Evolutionary conservation across 192 early-diverging fungal species (phyloP), one percentile per base, ranked within the genome.

Genomic region (Podila clonocystis): DNA sequence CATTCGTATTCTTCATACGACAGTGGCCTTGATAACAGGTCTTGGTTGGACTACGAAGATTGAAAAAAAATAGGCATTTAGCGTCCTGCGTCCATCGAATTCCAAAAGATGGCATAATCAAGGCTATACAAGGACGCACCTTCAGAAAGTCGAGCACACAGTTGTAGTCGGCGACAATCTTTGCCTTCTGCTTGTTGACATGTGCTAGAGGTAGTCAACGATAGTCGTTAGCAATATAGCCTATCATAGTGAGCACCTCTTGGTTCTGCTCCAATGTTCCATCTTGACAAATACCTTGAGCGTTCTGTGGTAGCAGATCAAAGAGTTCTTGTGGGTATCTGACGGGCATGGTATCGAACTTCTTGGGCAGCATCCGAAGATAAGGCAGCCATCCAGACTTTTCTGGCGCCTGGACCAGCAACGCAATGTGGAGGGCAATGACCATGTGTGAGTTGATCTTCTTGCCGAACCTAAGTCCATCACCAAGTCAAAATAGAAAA

Each of bases 321-420:
- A 67, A 57, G 4, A 84, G 63, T 15, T 74, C 69, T n/a, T 61
- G 45, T 29, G 83, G 75, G 58, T 83, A 88, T 65, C 67, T 76
- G 19, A 89, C 82, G 36, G 88, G 85, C 74, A 90, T 82, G 9
- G 83, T 87, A 50, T 87, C 73, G 66, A 90, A 90, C 63, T 86
- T 83, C 12, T 75, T 83, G 28, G 89, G 89, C 49, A 90, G 61
- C 63, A 90, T 20, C 52, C 76, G 67, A 24, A 87, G 24, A 64
- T 90, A 90, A 0, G 84, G 83, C 50, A 82, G 68, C 82, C 87
- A 88, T 66, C 82, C 72, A 2, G 74, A 76, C 22, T 83, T 75
- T 45, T 58, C 48, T 28, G 83, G 85, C 24, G 74, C 62, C 17
- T 61, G 72, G 3, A 83, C 62, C 66, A 87, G 58, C 36, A 75